A percentile compares a stretch with the other conserved stretches of the same genome.
phyloP scores from a whole-genome alignment of 163 green algal genomes.

The Chlorella variabilis region DNA sequence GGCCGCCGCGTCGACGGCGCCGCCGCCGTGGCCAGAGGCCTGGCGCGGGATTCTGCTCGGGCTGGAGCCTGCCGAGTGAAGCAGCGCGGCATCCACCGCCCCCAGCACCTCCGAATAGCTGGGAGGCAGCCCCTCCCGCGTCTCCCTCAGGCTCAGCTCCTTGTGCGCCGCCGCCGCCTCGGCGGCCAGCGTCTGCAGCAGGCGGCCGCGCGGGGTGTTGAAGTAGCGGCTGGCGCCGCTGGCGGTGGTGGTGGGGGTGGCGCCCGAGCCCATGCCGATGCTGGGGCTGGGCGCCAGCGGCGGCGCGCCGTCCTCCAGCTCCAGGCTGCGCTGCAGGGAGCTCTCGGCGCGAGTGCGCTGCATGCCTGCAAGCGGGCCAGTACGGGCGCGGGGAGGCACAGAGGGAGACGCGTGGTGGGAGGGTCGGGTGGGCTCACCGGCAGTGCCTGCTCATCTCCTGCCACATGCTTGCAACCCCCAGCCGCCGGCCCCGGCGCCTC shows the following conservation, averaged over 20 bases:
- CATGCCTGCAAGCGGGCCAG: constrained; percentile 35
- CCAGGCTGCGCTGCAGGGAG: constrained; percentile 23
- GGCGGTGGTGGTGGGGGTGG: neutral
- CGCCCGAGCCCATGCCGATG: neutral
- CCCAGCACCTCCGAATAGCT: constrained; percentile 10
- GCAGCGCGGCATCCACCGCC: constrained; percentile 4
- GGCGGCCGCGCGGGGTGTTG: constrained; percentile 17
- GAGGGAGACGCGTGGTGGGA: too few species aligned
- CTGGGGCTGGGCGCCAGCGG: neutral
- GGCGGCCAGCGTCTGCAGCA: constrained; percentile 25
- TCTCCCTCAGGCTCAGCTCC: constrained; percentile 7
- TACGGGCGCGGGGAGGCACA: too few species aligned
- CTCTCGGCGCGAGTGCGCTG: constrained; percentile 11
- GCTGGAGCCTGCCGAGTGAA: neutral
- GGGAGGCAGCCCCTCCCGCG: neutral
- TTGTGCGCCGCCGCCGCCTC: constrained; percentile 24
- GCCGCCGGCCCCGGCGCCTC: too few species aligned
- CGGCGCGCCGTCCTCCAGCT: neutral
- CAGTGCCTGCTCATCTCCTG: too few species aligned
- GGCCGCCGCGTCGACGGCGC: neutral
- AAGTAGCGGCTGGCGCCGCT: constrained; percentile 12
- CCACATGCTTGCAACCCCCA: too few species aligned
- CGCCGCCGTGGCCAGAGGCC: neutral
- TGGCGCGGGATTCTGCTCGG: neutral
- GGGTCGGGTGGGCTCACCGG: too few species aligned